Evolutionary conservation across 768 basidiomycete genomes (phyloP).

Genomic region (Amanita muscaria): DNA sequence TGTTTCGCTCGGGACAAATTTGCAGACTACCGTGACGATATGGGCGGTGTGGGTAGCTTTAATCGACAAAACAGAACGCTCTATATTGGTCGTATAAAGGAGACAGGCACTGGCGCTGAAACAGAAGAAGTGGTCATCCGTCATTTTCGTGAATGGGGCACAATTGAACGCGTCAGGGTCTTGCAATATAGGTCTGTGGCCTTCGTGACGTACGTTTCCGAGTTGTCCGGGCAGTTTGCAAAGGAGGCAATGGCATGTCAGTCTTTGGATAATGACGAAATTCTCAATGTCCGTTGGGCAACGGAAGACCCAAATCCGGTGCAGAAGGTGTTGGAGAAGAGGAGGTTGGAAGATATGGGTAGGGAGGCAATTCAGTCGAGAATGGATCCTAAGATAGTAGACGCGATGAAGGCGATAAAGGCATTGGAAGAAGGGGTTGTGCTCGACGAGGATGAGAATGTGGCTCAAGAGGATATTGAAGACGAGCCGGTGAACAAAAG

Average conservation of each 20-base stretch:
- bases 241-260: conserved; percentile 99
- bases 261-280: conserved; percentile 93
- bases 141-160: conserved; percentile 96
- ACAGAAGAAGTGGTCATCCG: conserved; percentile 85
- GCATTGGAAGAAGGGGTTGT: conserved; percentile 79
- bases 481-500: conserved; percentile 25
- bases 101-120: conserved; percentile 80
- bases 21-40: conserved; percentile 94
- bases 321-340: conserved; percentile 79
- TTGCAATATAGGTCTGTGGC: conserved; percentile 92
- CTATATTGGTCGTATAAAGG: conserved; percentile 91
- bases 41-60: conserved; percentile 99
- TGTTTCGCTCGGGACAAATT: conserved; percentile 98
- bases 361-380: conserved; percentile 76
- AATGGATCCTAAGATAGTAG: conserved; percentile 83
- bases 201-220: conserved; percentile 90
- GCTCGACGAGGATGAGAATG: conserved; percentile 33
- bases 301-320: conserved; percentile 97
- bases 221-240: conserved; percentile 87
- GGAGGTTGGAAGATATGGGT: conserved; percentile 75
- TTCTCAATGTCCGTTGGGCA: conserved; percentile 97
- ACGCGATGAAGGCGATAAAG: conserved; percentile 78
- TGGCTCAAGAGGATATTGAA: conserved; percentile 25
- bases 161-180: conserved; percentile 86
- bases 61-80: conserved; percentile 89